Evolutionary conservation across 768 basidiomycete species (phyloP).

Genomic region (Rhodotorula sphaerocarpa): DNA sequence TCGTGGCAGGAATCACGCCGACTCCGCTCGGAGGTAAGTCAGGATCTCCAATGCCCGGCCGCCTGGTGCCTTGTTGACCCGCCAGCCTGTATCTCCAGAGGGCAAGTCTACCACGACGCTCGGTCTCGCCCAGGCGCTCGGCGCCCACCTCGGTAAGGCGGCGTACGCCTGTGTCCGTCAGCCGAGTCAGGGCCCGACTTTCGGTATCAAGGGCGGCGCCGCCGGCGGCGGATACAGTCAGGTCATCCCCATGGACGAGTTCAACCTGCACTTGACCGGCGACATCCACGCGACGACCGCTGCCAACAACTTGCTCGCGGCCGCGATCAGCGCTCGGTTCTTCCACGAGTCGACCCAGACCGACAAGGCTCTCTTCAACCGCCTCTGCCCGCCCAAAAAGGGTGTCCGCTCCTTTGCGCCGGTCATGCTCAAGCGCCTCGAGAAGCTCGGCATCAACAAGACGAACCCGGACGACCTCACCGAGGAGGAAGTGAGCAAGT

Average conservation of each 20-base stretch:
- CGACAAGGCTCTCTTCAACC: constrained; percentile 88
- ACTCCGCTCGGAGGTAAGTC: constrained; percentile 10
- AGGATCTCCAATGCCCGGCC: no score
- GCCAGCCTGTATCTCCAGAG: constrained; percentile 72
- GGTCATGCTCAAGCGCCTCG: constrained; percentile 87
- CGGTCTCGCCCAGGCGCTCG: constrained; percentile 89
- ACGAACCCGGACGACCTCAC: constrained; percentile 85
- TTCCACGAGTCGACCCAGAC: constrained; percentile 94
- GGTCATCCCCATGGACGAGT: constrained; percentile 99
- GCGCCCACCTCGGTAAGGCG: constrained; percentile 83
- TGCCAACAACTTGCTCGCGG: constrained; percentile 92
- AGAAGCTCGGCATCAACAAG: constrained; percentile 93
- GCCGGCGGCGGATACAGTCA: constrained; percentile 86
- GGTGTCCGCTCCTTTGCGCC: constrained; percentile 90
- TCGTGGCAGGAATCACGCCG: constrained; percentile 61
- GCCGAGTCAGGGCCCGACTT: constrained; percentile 96
- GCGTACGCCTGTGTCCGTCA: constrained; percentile 95
- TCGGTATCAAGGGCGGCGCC: constrained; percentile 98
- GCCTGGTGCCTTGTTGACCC: constrained; percentile 56
- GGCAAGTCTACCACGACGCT: constrained; percentile 98
- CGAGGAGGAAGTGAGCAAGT: constrained; percentile 79
- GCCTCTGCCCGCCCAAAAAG: constrained; percentile 85
- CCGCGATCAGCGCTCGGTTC: constrained; percentile 90
- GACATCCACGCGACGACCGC: constrained; percentile 97
- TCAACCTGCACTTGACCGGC: constrained; percentile 86